These are phyloP conservation scores for Tylopilus vinaceipallidus DNA, from an alignment of 768 basidiomycete species.

Conservation along the genomic window DNA sequence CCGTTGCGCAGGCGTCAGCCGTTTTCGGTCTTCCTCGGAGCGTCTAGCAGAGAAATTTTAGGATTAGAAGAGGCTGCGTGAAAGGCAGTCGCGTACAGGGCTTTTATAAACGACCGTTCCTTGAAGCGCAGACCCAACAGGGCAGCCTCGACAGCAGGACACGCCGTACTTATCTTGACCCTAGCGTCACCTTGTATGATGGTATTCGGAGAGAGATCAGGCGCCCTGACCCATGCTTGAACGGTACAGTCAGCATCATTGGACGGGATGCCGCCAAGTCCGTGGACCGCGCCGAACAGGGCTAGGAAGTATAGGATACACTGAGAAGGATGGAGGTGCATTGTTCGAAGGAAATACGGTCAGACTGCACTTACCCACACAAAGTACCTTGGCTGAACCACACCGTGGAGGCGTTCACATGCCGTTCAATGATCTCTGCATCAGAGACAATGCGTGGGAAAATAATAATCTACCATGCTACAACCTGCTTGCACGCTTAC, in stretches of 20 bases:
- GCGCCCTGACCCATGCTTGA: conserved; percentile 19
- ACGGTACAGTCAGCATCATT: not conserved
- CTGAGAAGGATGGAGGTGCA: too few species aligned
- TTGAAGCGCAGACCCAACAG: conserved; percentile 16
- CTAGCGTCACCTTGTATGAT: conserved; percentile 13
- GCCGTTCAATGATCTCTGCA: too few species aligned
- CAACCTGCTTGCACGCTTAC: too few species aligned
- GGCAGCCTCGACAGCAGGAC: conserved; percentile 6
- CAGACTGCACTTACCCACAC: too few species aligned
- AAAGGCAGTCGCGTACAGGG: conserved; percentile 2
- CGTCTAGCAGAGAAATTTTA: not conserved
- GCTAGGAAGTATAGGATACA: conserved; percentile 2
- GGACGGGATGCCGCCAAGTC: not conserved
- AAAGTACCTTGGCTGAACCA: too few species aligned
- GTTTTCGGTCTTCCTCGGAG: conserved; percentile 2
- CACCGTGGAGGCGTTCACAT: too few species aligned
- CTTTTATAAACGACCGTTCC: conserved; percentile 20
- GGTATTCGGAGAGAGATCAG: conserved; percentile 14
- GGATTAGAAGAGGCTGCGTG: not conserved
- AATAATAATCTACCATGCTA: too few species aligned
- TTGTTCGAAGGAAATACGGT: too few species aligned
- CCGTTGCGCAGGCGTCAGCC: too few species aligned
- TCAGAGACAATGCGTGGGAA: too few species aligned
- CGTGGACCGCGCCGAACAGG: not conserved
- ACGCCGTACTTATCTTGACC: conserved; percentile 15